phyloP scores from a whole-genome alignment of 2,329 filamentous ascomycete species.

The Phialemonium atrogriseum region DNA sequence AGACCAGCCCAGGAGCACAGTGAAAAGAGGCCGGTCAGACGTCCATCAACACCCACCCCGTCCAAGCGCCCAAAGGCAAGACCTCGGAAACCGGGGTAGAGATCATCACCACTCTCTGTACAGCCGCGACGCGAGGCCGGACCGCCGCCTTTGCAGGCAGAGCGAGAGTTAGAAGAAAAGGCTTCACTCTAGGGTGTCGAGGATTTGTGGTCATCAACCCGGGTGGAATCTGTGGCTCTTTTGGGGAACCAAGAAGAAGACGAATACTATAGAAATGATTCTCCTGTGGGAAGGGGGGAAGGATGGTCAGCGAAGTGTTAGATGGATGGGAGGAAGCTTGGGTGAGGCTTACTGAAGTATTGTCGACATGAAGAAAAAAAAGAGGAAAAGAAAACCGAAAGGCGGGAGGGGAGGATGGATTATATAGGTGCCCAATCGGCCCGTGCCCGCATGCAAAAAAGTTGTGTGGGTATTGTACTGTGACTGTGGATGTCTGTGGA shows the following conservation, averaged over 20 bases:
- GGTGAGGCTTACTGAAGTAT: too few relatives aligned
- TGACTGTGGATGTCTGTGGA: too few relatives aligned
- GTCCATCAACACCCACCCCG: slow-evolving; percentile 78
- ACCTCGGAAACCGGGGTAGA: slow-evolving; percentile 63
- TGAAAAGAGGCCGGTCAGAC: slow-evolving; percentile 73
- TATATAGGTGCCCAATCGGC: too few relatives aligned
- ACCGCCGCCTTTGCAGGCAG: slow-evolving; percentile 56
- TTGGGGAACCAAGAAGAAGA: slow-evolving; percentile 86
- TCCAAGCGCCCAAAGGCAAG: slow-evolving; percentile 66
- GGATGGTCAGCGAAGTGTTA: too few relatives aligned
- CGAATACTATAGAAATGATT: slow-evolving; percentile 99
- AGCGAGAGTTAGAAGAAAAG: slow-evolving; percentile 46
- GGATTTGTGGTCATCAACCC: slow-evolving; percentile 88
- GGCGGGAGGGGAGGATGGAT: slow-evolving; percentile 8
- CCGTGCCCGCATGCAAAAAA: too few relatives aligned
- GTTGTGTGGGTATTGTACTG: too few relatives aligned
- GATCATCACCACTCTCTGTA: slow-evolving; percentile 95
- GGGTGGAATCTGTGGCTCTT: slow-evolving; percentile 90
- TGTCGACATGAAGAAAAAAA: slow-evolving; percentile 53
- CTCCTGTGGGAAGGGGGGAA: too few relatives aligned
- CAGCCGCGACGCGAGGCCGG: slow-evolving; percentile 32
- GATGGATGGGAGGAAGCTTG: too few relatives aligned
- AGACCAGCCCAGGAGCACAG: slow-evolving; percentile 38
- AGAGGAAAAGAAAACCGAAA: slow-evolving; percentile 25
- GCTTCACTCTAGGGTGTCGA: slow-evolving; percentile 84